Evolutionary conservation across 495 filamentous ascomycete genomes (phyloP), one percentile per base, ranked within the genome.

Genomic region (Viridothelium virens): DNA sequence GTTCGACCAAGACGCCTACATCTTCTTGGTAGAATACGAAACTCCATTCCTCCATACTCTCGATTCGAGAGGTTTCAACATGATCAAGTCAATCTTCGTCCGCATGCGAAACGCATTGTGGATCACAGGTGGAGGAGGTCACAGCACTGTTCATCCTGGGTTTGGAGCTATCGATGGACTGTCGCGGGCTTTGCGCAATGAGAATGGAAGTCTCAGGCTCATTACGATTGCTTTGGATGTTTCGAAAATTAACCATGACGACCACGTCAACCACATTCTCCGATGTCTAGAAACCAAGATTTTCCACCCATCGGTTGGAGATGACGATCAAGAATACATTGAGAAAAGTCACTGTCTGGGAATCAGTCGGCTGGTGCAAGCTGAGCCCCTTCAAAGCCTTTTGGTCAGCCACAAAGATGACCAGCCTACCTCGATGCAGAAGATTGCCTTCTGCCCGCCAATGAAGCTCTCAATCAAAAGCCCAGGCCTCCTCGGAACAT

Each of bases 31-130:
- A 25, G 25, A 25, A 25, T 25, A 25, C 25, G 25, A 25, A 25
- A 25, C 25, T 25, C 25, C 25, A 25, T 25, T 25, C 25, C 25
- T 25, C 25, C 25, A 25, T 25, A 25, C 25, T 25, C 25, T 25
- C 25, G 25, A 25, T 25, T 44, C 1, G 36, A 36, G 36, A 18
- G n/a, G 33, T 59, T 59, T 11, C 53, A 10, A 5, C 11, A 59
- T 2, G 33, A 7, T 7, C 33, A 36, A 7, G 10, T 6, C 11
- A 34, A 7, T 31, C 36, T 6, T 7, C 31, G 0, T n/a, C 53
- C 36, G 53, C 53, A 7, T 7, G 53, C 31, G 41, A 63, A n/a
- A 37, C 56, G 14, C 63, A 25, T 25, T 65, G n/a, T 65, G 63
- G 63, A 33, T 65, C 6, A 65, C 63, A n/a, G 12, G 16, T 25